These are phyloP conservation scores for Sindora glabra DNA, from an alignment of 306 rosid species.

Conservation along the genomic window DNA sequence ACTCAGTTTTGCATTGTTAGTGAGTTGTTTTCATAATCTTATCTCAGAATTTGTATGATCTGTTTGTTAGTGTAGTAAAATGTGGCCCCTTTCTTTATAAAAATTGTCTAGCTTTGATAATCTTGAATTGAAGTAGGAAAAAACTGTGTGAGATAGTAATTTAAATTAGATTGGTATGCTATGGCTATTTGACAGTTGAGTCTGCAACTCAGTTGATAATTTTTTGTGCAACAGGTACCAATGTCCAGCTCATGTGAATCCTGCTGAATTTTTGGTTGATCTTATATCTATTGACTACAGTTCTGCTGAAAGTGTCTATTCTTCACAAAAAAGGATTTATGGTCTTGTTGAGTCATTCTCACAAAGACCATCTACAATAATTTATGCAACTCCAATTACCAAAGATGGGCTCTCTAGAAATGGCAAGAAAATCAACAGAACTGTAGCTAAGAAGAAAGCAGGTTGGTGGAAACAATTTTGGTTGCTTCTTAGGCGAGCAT, in stretches of 20 bases:
- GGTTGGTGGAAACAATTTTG: constrained; percentile 89
- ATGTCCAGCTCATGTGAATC: constrained; percentile 82
- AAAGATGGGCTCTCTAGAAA: constrained; percentile 33
- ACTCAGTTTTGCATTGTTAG: not conserved
- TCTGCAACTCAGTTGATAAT: constrained; percentile 8
- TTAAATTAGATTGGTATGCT: not conserved
- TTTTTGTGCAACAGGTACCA: constrained; percentile 51
- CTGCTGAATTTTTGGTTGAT: constrained; percentile 94
- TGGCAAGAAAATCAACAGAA: constrained; percentile 26
- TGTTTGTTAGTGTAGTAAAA: not conserved
- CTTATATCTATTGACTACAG: constrained; percentile 90
- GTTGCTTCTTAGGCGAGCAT: constrained; percentile 88
- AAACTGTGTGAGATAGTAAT: not conserved
- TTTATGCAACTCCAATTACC: constrained; percentile 71
- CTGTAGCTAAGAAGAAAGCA: constrained; percentile 44
- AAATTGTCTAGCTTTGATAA: not conserved
- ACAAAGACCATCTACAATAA: constrained; percentile 38
- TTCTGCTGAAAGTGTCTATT: constrained; percentile 75
- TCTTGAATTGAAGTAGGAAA: constrained; percentile 6
- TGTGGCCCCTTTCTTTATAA: not conserved
- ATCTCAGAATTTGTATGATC: not conserved
- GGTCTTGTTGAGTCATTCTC: constrained; percentile 84
- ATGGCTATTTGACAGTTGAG: too few relatives aligned
- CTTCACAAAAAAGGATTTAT: constrained; percentile 66
- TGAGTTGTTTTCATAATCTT: constrained; percentile 6